Percentiles rank a stretch among this genome's conserved stretches.
Conservation (phyloP, 1,284 basidiomycete genomes). For the Heterobasidion parviporum region DNA sequence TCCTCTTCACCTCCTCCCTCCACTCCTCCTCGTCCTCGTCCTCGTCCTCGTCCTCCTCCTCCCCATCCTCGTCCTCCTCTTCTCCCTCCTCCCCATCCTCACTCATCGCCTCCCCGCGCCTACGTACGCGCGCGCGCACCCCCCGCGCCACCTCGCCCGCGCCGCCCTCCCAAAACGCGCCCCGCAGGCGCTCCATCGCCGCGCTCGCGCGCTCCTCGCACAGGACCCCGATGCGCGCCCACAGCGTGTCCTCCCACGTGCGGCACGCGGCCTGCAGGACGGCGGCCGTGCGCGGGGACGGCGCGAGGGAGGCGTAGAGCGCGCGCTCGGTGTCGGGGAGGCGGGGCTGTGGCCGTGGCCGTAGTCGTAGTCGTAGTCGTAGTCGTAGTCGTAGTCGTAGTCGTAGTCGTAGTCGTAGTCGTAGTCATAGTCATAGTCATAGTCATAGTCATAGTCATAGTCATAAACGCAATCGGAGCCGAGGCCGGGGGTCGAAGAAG, state of each 20-base stretch:
- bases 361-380: not conserved
- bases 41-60: conserved; percentile 16
- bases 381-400: too few species aligned
- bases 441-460: too few species aligned
- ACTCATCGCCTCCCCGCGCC: conserved; percentile 59
- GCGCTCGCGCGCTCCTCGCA: conserved; percentile 75
- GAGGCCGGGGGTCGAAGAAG: too few species aligned
- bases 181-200: conserved; percentile 47
- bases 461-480: too few species aligned
- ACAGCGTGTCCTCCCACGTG: conserved; percentile 93
- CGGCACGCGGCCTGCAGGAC: conserved; percentile 70
- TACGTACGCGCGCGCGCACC: conserved; percentile 25
- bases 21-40: conserved; percentile 51
- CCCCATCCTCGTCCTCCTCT: not conserved
- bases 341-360: conserved; percentile 35
- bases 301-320: conserved; percentile 83
- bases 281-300: conserved; percentile 65
- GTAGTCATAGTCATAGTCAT: too few species aligned
- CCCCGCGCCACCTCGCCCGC: conserved; percentile 26
- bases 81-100: conserved; percentile 25
- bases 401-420: too few species aligned
- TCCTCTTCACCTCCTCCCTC: conserved; percentile 47
- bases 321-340: conserved; percentile 74
- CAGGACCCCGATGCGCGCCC: conserved; percentile 83
- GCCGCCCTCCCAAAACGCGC: conserved; percentile 66